phyloP scores from a whole-genome alignment of 345 rosid species.

The Gossypium arboreum region DNA sequence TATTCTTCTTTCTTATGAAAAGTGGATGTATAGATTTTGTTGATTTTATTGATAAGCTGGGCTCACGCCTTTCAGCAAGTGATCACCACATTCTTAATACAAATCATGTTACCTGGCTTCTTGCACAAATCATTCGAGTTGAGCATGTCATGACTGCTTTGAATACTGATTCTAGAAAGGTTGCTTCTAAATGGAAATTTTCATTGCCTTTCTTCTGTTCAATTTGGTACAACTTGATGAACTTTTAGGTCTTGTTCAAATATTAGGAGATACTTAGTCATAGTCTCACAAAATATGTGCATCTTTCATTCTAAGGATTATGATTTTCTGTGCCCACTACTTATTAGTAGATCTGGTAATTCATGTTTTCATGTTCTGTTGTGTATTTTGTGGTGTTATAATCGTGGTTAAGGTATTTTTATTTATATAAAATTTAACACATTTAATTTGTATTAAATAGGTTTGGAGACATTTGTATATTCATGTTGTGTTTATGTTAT shows the following conservation, averaged over 20 bases:
- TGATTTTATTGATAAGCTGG: conserved; percentile 95
- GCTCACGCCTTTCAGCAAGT: conserved; percentile 56
- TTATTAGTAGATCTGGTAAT: conserved; percentile 9
- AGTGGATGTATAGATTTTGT: conserved; percentile 94
- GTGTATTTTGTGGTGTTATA: background rate
- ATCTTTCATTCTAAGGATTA: conserved; percentile 2
- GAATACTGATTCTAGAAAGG: conserved; percentile 83
- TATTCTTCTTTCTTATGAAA: conserved; percentile 78
- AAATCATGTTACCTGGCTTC: conserved; percentile 97
- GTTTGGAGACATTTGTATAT: background rate
- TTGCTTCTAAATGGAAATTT: conserved; percentile 29
- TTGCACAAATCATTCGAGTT: conserved; percentile 79
- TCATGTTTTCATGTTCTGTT: background rate
- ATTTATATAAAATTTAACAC: background rate
- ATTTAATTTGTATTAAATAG: background rate
- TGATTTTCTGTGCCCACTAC: conserved; percentile 6
- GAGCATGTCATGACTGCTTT: conserved; percentile 81
- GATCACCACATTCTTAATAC: conserved; percentile 83
- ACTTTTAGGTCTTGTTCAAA: background rate
- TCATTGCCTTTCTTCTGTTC: conserved; percentile 8
- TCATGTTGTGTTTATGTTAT: background rate
- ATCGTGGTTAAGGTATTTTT: background rate
- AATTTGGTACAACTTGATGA: background rate
- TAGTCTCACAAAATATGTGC: background rate
- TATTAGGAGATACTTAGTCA: background rate